A percentile compares a stretch with the other conserved stretches of the same genome.
phyloP scores from a whole-genome alignment of 495 filamentous ascomycete species.

The Pseudomonodictys pantanalensis region DNA sequence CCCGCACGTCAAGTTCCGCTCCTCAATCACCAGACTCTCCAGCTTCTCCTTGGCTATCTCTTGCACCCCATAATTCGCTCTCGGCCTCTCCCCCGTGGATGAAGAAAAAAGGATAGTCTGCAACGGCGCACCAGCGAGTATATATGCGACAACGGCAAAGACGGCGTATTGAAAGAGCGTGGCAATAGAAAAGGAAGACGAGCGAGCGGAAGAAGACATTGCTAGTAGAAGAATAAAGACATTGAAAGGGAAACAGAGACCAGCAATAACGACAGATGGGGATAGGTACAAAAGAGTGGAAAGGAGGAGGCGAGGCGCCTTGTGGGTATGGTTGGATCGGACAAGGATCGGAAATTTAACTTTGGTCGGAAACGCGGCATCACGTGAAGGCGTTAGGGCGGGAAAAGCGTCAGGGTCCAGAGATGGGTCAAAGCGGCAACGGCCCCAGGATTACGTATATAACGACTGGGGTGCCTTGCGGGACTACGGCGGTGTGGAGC shows the following conservation, averaged over 20 bases:
- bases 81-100: not conserved
- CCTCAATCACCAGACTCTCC: slow-evolving; percentile 21
- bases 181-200: slow-evolving; percentile 1
- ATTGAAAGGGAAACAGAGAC: not conserved
- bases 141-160: slow-evolving; percentile 18
- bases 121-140: slow-evolving; percentile 31
- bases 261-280: too few species aligned
- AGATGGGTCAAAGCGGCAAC: too few species aligned
- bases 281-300: too few species aligned
- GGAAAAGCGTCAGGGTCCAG: too few species aligned
- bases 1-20: slow-evolving; percentile 17
- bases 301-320: too few species aligned
- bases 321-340: too few species aligned
- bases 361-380: not conserved
- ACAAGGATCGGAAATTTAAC: too few species aligned
- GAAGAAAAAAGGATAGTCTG: not conserved
- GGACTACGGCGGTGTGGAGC: not conserved
- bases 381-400: too few species aligned
- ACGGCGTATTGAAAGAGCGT: slow-evolving; percentile 22
- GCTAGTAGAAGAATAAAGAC: not conserved
- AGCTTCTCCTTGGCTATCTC: slow-evolving; percentile 16
- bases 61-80: not conserved
- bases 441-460: not conserved
- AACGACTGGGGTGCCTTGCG: not conserved
- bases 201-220: not conserved